Evolutionary conservation across 148 eudicot genomes (phyloP).

Genomic region (Fagopyrum esculentum): DNA sequence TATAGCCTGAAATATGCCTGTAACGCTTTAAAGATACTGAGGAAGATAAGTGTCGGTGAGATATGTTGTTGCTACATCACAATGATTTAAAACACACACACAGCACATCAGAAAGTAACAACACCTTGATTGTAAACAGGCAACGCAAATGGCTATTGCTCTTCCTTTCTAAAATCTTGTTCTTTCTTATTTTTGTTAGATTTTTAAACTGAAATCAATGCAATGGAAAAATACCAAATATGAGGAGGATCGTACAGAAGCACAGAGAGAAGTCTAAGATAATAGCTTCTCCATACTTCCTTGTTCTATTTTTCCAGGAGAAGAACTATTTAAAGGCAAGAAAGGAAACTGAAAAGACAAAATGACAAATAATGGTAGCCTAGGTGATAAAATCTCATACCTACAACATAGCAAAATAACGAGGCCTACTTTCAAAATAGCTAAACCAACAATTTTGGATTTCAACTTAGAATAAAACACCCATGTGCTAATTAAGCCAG

Average conservation of each 20-base stretch:
- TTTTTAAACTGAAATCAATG: no score
- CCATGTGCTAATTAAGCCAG: background rate
- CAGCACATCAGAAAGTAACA: background rate
- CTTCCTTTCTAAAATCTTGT: background rate
- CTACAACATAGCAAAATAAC: no score
- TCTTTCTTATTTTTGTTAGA: background rate
- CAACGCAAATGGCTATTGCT: background rate
- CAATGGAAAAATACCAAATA: no score
- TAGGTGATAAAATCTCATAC: no score
- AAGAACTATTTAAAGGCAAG: no score
- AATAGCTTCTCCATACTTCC: no score
- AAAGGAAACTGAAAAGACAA: no score
- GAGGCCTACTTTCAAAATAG: no score
- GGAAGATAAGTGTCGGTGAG: background rate
- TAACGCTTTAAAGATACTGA: background rate
- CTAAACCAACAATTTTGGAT: background rate
- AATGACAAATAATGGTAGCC: no score
- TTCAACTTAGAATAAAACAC: background rate
- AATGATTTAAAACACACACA: background rate
- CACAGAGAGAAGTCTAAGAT: no score
- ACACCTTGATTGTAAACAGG: background rate
- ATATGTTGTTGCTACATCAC: background rate
- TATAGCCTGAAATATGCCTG: background rate
- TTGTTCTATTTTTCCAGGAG: no score
- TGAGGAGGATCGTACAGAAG: no score